These are phyloP conservation scores for Stylosanthes scabra DNA, from an alignment of 331 rosid species.

Conservation along the genomic window DNA sequence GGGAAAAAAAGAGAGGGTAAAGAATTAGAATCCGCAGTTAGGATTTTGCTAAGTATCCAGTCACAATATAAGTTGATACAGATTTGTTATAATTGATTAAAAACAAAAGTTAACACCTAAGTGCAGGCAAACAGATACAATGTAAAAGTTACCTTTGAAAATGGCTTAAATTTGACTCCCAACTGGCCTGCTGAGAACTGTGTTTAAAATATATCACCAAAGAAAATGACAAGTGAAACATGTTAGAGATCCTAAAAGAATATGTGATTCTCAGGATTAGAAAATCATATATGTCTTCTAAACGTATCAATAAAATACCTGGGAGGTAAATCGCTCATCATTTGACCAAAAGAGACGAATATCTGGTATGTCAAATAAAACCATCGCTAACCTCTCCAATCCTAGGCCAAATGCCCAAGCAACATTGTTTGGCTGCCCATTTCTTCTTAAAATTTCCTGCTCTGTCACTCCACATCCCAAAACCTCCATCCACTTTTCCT, in stretches of 20 bases:
- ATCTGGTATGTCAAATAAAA: conserved; percentile 96
- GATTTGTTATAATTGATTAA: not conserved
- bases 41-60: conserved; percentile 13
- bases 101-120: conserved; percentile 20
- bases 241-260: conserved; percentile 33
- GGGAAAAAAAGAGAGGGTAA: conserved; percentile 13
- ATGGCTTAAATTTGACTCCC: conserved; percentile 88
- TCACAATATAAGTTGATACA: conserved; percentile 6
- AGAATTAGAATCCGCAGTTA: conserved; percentile 24
- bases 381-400: conserved; percentile 97
- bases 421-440: conserved; percentile 75
- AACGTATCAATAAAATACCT: conserved; percentile 60
- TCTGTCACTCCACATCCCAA: conserved; percentile 99
- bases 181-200: conserved; percentile 83
- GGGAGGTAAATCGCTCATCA: conserved; percentile 95
- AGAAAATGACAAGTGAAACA: conserved; percentile 33
- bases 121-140: conserved; percentile 11
- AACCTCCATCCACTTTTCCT: conserved; percentile 97
- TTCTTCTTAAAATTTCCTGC: conserved; percentile 87
- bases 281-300: conserved; percentile 26
- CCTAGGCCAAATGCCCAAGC: conserved; percentile 99
- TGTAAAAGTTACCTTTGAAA: conserved; percentile 82
- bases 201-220: conserved; percentile 37
- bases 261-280: conserved; percentile 24
- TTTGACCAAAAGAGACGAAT: conserved; percentile 95